phyloP scores from a whole-genome alignment of 805 yeast species.

The Jamesozyma spencerorum region DNA sequence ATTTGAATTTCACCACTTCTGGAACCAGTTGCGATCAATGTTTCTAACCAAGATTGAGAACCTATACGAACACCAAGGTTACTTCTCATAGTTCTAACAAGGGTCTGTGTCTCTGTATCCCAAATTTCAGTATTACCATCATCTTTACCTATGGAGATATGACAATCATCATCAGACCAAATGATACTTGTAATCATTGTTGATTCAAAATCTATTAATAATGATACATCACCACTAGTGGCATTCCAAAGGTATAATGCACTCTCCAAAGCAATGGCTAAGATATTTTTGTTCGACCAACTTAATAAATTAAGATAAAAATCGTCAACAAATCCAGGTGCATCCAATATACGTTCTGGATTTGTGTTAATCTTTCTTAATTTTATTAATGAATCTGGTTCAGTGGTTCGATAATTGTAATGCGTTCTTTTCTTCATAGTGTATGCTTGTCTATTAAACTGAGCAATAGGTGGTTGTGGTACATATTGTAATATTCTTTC shows the following conservation, averaged over 20 bases:
- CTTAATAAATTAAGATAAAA: slow-evolving; percentile 78
- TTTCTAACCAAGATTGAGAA: slow-evolving; percentile 76
- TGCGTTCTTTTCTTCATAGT: slow-evolving; percentile 26
- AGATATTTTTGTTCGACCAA: slow-evolving; percentile 75
- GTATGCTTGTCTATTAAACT: slow-evolving; percentile 23
- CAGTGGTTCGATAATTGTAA: slow-evolving; percentile 15
- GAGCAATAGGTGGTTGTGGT: slow-evolving; percentile 65
- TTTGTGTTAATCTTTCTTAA: slow-evolving; percentile 73
- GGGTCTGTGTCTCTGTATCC: slow-evolving; percentile 76
- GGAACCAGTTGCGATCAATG: slow-evolving; percentile 77
- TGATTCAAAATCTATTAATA: slow-evolving; percentile 51
- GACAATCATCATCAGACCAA: slow-evolving; percentile 89
- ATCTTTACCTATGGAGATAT: slow-evolving; percentile 72
- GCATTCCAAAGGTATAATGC: slow-evolving; percentile 92
- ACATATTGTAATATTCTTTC: slow-evolving; percentile 78
- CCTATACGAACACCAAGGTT: slow-evolving; percentile 72
- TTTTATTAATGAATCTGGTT: slow-evolving; percentile 47
- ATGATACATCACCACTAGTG: slow-evolving; percentile 62
- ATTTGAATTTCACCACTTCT: slow-evolving; percentile 75
- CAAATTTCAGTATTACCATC: slow-evolving; percentile 85
- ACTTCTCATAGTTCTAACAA: slow-evolving; percentile 63
- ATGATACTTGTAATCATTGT: slow-evolving; percentile 42
- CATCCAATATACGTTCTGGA: slow-evolving; percentile 90
- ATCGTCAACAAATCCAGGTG: slow-evolving; percentile 90
- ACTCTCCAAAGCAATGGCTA: slow-evolving; percentile 82